Evolutionary conservation across 371 early-diverging fungal genomes (phyloP), one percentile per base, ranked within the genome.

Genomic region (Saksenaea vasiformis): DNA sequence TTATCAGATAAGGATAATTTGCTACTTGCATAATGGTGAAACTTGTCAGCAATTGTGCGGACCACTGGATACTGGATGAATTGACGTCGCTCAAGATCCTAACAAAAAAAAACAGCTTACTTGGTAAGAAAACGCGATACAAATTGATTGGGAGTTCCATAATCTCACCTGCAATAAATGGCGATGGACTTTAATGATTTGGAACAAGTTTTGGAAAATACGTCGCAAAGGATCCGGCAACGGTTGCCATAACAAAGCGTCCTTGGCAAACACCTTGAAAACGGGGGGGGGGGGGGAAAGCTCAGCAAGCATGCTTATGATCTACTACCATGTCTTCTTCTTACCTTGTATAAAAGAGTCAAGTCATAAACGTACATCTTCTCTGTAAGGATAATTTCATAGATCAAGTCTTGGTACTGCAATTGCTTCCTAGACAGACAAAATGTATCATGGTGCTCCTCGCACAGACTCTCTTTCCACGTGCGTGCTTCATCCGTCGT

Each of bases 351-450:
- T 17, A 87, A 76, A 24, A 83, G 65, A 27, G 77, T 75, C 51
- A 90, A 62, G 70, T 90, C 91, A 15, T 77, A 71, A 9, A 89
- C 79, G 68, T 87, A 90, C 10, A 79, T 78, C 34, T 70, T 70
- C 54, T 90, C 91, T 3, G 91, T 90, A 11, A 65, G 28, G 17
- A 85, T 74, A 7, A 90, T 71, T 58, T 90, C 91, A 58, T 82
- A 74, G 8, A 89, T 73, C 3, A 89, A 73, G 44, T 90, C 91
- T 71, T 90, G 91, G 41, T 86, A 74, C 65, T 84, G 72, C 4
- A 77, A 31, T 26, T 78, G 65, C 35, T 72, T 67, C 9, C 64
- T 1, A 5, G 69, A 59, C 13, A 71, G 26, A 14, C 58, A 37
- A 27, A 65, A 56, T 9, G 22, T 47, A 11, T 47, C 22, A 47